Percentiles rank a stretch among this genome's conserved stretches.
These are phyloP conservation scores for Endothia cerciana DNA, from an alignment of 2,329 filamentous ascomycete species.

Conservation along the genomic window DNA sequence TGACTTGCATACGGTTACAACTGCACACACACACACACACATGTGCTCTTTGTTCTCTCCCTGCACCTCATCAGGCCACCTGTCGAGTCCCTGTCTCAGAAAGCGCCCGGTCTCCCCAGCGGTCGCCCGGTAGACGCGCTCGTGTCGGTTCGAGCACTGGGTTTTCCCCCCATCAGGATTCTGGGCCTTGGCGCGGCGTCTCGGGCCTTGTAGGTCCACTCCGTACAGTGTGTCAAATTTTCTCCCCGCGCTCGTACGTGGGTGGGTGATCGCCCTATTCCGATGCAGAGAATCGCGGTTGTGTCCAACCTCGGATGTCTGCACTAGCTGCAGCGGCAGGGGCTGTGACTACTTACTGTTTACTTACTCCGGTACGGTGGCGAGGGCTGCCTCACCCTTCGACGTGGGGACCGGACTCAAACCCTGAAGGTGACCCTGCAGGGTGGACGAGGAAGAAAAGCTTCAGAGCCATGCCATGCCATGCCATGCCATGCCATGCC, in stretches of 20 bases:
- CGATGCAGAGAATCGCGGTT: not conserved
- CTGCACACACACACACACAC: not conserved
- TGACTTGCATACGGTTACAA: conserved; percentile 8
- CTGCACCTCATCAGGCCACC: conserved; percentile 2
- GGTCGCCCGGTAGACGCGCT: conserved; percentile 15
- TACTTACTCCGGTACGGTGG: conserved; percentile 7
- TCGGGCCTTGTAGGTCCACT: not conserved
- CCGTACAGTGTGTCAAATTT: no score
- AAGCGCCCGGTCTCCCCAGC: conserved; percentile 1
- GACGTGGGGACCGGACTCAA: conserved; percentile 9
- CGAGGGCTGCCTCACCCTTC: conserved; percentile 16
- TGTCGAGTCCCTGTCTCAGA: not conserved
- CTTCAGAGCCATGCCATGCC: not conserved
- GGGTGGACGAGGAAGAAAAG: conserved; percentile 3
- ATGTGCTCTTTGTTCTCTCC: not conserved
- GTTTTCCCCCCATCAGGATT: not conserved
- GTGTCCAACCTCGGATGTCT: conserved; percentile 5
- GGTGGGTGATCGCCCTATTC: not conserved
- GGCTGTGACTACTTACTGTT: conserved; percentile 1
- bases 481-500: not conserved
- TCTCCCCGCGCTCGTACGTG: not conserved
- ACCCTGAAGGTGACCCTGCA: conserved; percentile 12
- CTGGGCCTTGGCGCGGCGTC: conserved; percentile 2
- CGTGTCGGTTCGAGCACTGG: conserved; percentile 3
- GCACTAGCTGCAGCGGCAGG: conserved; percentile 21